A percentile compares a stretch with the other conserved stretches of the same genome.
Evolutionary conservation across 257 asterid genomes (phyloP).

Genomic region (Nicotiana otophora): DNA sequence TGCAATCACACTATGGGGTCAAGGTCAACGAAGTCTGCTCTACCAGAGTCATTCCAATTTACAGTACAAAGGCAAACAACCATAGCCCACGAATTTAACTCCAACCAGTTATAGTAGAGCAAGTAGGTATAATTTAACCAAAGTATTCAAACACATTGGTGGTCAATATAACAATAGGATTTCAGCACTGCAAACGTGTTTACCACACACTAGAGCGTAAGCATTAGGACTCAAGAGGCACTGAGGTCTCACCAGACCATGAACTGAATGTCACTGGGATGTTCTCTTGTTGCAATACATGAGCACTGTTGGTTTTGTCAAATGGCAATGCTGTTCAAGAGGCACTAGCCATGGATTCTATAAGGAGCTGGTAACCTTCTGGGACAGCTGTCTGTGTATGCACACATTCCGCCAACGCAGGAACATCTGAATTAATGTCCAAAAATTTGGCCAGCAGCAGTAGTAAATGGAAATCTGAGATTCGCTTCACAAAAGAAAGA

Average conservation of each 20-base stretch:
- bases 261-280: neutral
- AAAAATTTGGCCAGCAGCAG: constrained; percentile 63
- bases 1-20: neutral
- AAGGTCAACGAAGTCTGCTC: neutral
- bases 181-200: neutral
- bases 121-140: neutral
- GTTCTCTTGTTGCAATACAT: neutral
- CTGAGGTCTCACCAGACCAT: neutral
- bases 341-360: constrained; percentile 72
- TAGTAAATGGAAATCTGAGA: constrained; percentile 86
- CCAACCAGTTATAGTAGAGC: neutral
- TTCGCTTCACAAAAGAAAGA: constrained; percentile 69
- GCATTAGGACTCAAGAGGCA: neutral
- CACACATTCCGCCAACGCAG: constrained; percentile 75
- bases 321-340: constrained; percentile 8
- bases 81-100: neutral
- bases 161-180: constrained; percentile 1
- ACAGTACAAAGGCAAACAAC: neutral
- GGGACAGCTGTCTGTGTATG: constrained; percentile 56
- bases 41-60: neutral
- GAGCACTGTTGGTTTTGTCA: neutral
- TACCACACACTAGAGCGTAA: neutral
- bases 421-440: constrained; percentile 76
- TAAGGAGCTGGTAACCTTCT: constrained; percentile 85
- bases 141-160: neutral